Base-by-base conservation (phyloP, 768 basidiomycete species). In the Rhizopogon roseolus region DNA sequence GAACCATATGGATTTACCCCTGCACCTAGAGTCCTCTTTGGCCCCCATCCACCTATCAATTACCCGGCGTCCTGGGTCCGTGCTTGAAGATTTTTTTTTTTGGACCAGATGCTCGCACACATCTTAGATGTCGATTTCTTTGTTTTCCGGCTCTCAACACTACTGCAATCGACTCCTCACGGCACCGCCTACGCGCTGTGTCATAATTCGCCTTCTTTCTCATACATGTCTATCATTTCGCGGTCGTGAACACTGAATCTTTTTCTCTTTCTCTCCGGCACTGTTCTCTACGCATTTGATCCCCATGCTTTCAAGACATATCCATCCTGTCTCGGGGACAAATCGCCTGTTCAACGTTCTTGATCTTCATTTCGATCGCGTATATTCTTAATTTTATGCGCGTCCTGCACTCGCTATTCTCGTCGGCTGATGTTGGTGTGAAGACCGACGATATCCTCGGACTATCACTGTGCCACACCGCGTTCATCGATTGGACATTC, bases 301-400 rank as follows among this genome's bases (percentile, higher is more conserved):
- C 60, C 64, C 57, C 58, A 49, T 63, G 62, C 55, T 64, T 68
- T 71, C 65, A 68, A 79, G 81, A 82, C 81, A 77, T 82, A 82
- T 83, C 77, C 81, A 80, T 82, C 78, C 81, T 74, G 81, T 82
- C 80, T 69, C 63, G 71, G 72, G 76, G 72, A 71, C 66, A 68
- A 22, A 67, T 65, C 63, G 58, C 61, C 60, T 63, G 53, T 65
- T 64, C 62, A 55, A 56, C 64, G 59, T 58, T 59, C 55, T 63
- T 53, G 44, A 40, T 41, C 52, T 37, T 65, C 58, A 59, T 64
- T 62, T 62, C 63, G 60, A 49, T 59, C 58, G 61, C 66, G 66
- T 63, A 62, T 62, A 60, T 50, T 38, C 39, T 34, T 55, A 52
- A 63, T 70, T 66, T 64, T 64, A 64, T 67, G 67, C 63, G 39